Base-by-base conservation (phyloP, 768 basidiomycete species). In the Epithele typhae region DNA sequence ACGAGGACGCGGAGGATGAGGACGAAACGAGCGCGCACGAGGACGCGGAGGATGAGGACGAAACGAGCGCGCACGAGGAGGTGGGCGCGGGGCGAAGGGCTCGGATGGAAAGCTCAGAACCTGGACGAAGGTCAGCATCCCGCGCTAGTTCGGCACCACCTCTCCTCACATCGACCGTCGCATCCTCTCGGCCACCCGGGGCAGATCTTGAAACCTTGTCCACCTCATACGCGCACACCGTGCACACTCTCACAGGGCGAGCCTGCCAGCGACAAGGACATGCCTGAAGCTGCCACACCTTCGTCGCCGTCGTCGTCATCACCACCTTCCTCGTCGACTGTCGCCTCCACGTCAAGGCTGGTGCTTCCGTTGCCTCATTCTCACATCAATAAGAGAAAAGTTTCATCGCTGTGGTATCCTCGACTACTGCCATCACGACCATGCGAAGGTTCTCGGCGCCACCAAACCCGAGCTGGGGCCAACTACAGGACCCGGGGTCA, bases 271-370 rank as follows among this genome's bases (percentile, higher is more conserved):
- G 66, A 65, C 40, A 86, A 88, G 41, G 84, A 87, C 44, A 21
- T 44, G 1, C 80, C 83, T 48, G 85, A 88, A 59, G 82, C 81
- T 10, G 79, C 87, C 21, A 87, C 85, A 0, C 86, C 86, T 12
- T 79, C 80, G 3, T 80, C 84, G 14, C 76, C 75, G 33, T 68
- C 73, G 25, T 71, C 72, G 23, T 68, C 70, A n/a, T n/a, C n/a
- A n/a, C n/a, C n/a, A n/a, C n/a, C n/a, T 7, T 54, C 59, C 15
- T 64, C 65, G 38, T 58, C 69, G 1, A 59, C 59, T 25, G 67
- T 57, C 39, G 51, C 51, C 5, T 52, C 38, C 34, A 49, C 45
- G 9, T 53, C 42, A 21, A 61, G 49, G 34, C 51, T 48, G 36
- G 58, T 52, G 35, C 54, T 58, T 12, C 51, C 54, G 14, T 48